A percentile compares a stretch with the other conserved stretches of the same genome.
Evolutionary conservation across 495 filamentous ascomycete species (phyloP).

Genomic region (Aspergillus baeticus): DNA sequence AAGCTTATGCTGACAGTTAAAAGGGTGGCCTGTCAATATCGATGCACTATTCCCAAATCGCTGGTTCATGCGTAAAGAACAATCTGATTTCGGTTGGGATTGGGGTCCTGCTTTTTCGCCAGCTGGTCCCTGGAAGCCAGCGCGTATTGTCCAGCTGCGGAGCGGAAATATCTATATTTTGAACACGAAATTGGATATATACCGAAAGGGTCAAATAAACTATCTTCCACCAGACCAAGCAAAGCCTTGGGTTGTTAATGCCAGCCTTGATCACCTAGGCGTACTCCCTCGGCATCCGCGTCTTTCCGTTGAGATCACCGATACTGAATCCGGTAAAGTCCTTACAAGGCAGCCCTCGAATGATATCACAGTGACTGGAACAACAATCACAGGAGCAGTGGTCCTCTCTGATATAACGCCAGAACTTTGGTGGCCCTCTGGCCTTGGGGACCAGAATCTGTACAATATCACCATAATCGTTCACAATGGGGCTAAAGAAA

Average conservation of each 20-base stretch:
- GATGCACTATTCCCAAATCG: conserved; percentile 51
- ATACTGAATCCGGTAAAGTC: conserved; percentile 42
- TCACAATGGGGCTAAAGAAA: conserved; percentile 28
- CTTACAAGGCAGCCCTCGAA: conserved; percentile 43
- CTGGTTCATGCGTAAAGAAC: conserved; percentile 66
- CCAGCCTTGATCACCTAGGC: conserved; percentile 64
- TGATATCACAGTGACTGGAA: conserved; percentile 43
- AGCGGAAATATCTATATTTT: conserved; percentile 47
- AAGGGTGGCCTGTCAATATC: conserved; percentile 51
- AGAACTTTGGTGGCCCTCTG: conserved; percentile 64
- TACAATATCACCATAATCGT: conserved; percentile 57
- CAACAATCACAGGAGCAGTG: conserved; percentile 51
- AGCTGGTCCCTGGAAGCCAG: conserved; percentile 65
- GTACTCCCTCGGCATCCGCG: conserved; percentile 44
- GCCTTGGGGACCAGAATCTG: conserved; percentile 57
- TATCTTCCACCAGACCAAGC: conserved; percentile 59
- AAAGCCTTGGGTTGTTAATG: conserved; percentile 67
- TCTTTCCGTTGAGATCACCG: conserved; percentile 54
- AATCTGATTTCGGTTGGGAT: conserved; percentile 72
- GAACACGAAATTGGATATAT: conserved; percentile 62
- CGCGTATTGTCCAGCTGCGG: conserved; percentile 56
- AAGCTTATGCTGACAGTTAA: not conserved
- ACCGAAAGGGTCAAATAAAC: conserved; percentile 59
- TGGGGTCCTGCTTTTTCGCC: conserved; percentile 69
- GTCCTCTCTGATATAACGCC: conserved; percentile 45